Evolutionary conservation across 768 basidiomycete species (phyloP).

Genomic region (Leccinum aurantiacum): DNA sequence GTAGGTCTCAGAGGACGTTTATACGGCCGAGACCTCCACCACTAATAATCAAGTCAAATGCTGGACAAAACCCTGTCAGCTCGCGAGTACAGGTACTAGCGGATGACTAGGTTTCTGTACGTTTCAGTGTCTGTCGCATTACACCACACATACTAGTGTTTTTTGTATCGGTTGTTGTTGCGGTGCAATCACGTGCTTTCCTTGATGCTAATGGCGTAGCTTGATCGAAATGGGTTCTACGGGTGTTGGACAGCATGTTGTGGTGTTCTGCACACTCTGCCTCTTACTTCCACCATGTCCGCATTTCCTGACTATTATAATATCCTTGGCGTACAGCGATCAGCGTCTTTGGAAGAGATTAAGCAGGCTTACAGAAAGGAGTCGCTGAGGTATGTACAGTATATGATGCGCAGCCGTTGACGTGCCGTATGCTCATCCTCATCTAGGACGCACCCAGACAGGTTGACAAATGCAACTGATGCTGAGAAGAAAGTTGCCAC

Average conservation of each 20-base stretch:
- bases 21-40: conserved; percentile 48
- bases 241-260: conserved; percentile 14
- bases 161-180: background rate
- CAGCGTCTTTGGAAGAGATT: conserved; percentile 68
- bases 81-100: conserved; percentile 14
- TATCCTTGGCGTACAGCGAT: conserved; percentile 53
- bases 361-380: conserved; percentile 78
- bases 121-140: background rate
- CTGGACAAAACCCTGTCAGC: conserved; percentile 5
- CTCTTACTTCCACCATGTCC: conserved; percentile 50
- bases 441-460: conserved; percentile 84
- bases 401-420: background rate
- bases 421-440: conserved; percentile 14
- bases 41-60: conserved; percentile 21
- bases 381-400: conserved; percentile 56
- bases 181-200: conserved; percentile 22
- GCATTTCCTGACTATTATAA: conserved; percentile 80
- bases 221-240: conserved; percentile 5
- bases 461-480: conserved; percentile 66
- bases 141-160: background rate
- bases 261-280: conserved; percentile 2
- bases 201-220: background rate
- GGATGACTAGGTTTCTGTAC: conserved; percentile 14
- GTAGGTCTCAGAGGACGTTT: conserved; percentile 26
- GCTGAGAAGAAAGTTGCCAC: conserved; percentile 75